Evolutionary conservation across 371 early-diverging fungal species (phyloP).

Genomic region (Entomophthora muscae): DNA sequence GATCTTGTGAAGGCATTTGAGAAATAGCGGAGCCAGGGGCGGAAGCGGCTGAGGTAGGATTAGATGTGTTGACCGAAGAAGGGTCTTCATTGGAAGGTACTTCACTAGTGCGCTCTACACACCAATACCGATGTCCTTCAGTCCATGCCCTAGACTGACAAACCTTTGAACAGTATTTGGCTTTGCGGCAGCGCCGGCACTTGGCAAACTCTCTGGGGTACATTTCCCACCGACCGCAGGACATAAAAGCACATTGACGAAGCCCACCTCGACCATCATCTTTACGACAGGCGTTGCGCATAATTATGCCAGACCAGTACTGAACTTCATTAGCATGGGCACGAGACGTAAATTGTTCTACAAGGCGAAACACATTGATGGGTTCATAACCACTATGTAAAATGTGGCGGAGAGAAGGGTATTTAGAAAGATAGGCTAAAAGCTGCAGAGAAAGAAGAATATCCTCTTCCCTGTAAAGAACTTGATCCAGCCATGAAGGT

Average conservation of each 20-base stretch:
- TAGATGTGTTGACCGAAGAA: neutral
- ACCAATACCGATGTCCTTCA: conserved; percentile 66
- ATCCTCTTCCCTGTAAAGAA: conserved; percentile 63
- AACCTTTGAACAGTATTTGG: conserved; percentile 54
- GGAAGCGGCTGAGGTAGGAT: neutral
- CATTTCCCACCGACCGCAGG: conserved; percentile 57
- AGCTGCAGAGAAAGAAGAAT: conserved; percentile 69
- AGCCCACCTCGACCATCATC: conserved; percentile 49
- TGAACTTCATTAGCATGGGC: conserved; percentile 42
- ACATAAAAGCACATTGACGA: conserved; percentile 54
- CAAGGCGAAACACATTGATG: conserved; percentile 48
- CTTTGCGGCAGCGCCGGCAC: conserved; percentile 62
- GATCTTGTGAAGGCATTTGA: neutral
- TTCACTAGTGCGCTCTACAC: conserved; percentile 21
- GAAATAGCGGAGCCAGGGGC: neutral
- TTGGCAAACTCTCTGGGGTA: conserved; percentile 63
- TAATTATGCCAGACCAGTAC: conserved; percentile 61
- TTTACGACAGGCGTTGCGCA: conserved; percentile 64
- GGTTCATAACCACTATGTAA: conserved; percentile 38
- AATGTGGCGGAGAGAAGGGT: conserved; percentile 42
- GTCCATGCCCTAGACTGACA: conserved; percentile 63
- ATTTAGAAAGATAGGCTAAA: conserved; percentile 71
- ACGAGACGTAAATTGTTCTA: conserved; percentile 51
- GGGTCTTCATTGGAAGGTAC: neutral
- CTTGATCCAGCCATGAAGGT: conserved; percentile 24